A percentile compares a stretch with the other conserved stretches of the same genome.
Conservation (phyloP, 768 basidiomycete genomes). For the Aureoboletus auriporus region DNA sequence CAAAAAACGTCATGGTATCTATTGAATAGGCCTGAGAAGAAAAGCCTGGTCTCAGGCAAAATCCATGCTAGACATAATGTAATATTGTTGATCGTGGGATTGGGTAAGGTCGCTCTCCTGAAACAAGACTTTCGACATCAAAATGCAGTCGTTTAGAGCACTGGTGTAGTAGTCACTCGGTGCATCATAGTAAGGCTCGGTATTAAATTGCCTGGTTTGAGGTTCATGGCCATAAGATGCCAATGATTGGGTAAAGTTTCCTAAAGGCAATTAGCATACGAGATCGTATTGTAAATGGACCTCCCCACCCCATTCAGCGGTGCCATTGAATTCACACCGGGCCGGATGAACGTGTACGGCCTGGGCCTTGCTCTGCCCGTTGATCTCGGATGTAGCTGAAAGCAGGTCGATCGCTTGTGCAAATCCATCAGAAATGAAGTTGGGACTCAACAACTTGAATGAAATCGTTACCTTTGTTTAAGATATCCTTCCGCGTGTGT, state of each 20-base stretch:
- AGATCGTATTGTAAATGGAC: neutral
- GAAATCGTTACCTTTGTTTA: conserved; percentile 18
- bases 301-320: conserved; percentile 1
- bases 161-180: neutral
- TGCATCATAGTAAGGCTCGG: neutral
- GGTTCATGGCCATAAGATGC: neutral
- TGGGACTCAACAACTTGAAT: too few relatives aligned
- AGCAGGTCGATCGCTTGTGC: conserved; percentile 8
- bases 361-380: neutral
- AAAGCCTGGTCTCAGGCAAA: too few relatives aligned
- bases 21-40: too few relatives aligned
- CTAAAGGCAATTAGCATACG: conserved; percentile 5
- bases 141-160: too few relatives aligned
- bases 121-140: too few relatives aligned
- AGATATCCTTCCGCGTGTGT: conserved; percentile 16
- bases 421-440: neutral
- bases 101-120: too few relatives aligned
- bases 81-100: too few relatives aligned
- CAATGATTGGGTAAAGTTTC: neutral
- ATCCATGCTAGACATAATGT: too few relatives aligned
- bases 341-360: neutral
- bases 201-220: neutral
- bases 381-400: neutral
- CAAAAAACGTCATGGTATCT: too few relatives aligned
- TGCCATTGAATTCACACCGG: neutral